Percentiles rank a stretch among this genome's conserved stretches.
Conservation (phyloP, 306 rosid species). For the Vigna reflexopilosa region DNA sequence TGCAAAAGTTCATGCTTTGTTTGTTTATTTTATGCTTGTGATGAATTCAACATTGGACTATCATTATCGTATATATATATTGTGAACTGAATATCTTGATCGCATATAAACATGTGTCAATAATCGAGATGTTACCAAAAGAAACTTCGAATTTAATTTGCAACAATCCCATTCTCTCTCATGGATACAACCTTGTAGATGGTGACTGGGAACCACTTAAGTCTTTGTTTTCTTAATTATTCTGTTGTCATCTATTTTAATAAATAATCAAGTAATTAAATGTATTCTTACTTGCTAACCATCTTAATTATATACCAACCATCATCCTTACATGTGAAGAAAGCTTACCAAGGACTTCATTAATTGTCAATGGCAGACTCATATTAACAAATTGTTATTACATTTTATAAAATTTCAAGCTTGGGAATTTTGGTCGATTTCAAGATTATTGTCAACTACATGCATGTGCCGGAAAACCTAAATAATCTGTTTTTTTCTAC, state of each 20-base stretch:
- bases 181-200: neutral
- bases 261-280: neutral
- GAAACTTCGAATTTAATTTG: neutral
- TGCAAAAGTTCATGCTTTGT: too few species aligned
- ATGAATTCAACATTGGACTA: too few species aligned
- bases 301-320: conserved; percentile 2
- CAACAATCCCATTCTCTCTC: neutral
- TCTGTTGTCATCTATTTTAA: neutral
- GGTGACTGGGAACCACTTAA: neutral
- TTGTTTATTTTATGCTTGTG: neutral
- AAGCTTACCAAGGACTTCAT: conserved; percentile 34
- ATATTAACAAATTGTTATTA: conserved; percentile 24
- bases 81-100: conserved; percentile 4
- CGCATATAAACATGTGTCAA: neutral
- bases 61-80: neutral
- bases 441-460: conserved; percentile 57
- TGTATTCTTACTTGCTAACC: conserved; percentile 19
- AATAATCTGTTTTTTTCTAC: conserved; percentile 39
- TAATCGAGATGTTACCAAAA: conserved; percentile 3
- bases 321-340: conserved; percentile 58
- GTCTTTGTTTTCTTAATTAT: neutral
- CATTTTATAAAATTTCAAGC: conserved; percentile 46
- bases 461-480: conserved; percentile 54
- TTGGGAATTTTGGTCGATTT: conserved; percentile 75
- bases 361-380: conserved; percentile 10